These are phyloP conservation scores for Scedosporium boydii DNA, from an alignment of 2,329 filamentous ascomycete genomes.

Conservation along the genomic window DNA sequence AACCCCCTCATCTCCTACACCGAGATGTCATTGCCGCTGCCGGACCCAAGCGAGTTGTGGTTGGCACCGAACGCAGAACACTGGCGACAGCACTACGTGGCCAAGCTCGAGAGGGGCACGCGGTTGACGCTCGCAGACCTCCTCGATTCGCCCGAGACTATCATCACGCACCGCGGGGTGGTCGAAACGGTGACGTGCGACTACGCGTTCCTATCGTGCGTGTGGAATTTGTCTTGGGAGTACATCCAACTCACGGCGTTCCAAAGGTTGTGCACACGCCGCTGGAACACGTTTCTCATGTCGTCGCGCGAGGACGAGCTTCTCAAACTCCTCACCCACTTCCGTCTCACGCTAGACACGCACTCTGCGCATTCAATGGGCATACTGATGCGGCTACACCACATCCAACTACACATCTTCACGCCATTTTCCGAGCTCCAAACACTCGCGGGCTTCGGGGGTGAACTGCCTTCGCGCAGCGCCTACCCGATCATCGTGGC, in stretches of 20 bases:
- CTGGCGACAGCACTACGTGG: constrained; percentile 32
- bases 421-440: constrained; percentile 56
- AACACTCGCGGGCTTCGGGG: constrained; percentile 58
- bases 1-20: constrained; percentile 21
- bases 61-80: constrained; percentile 14
- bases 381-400: constrained; percentile 23
- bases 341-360: constrained; percentile 10
- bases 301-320: constrained; percentile 18
- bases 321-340: constrained; percentile 14
- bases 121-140: constrained; percentile 26
- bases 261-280: constrained; percentile 12
- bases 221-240: constrained; percentile 20
- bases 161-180: neutral
- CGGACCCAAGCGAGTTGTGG: constrained; percentile 15
- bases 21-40: constrained; percentile 17
- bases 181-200: constrained; percentile 8
- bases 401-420: constrained; percentile 55
- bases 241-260: constrained; percentile 18
- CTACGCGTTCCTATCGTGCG: constrained; percentile 13
- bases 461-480: constrained; percentile 52
- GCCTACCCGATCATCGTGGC: constrained; percentile 48
- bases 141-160: constrained; percentile 11
- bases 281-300: constrained; percentile 19
- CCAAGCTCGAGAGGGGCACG: constrained; percentile 26
- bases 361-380: constrained; percentile 9